A percentile compares a stretch with the other conserved stretches of the same genome.
These are phyloP conservation scores for Dalechampia spathulata DNA, from an alignment of 441 rosid genomes.

Conservation along the genomic window DNA sequence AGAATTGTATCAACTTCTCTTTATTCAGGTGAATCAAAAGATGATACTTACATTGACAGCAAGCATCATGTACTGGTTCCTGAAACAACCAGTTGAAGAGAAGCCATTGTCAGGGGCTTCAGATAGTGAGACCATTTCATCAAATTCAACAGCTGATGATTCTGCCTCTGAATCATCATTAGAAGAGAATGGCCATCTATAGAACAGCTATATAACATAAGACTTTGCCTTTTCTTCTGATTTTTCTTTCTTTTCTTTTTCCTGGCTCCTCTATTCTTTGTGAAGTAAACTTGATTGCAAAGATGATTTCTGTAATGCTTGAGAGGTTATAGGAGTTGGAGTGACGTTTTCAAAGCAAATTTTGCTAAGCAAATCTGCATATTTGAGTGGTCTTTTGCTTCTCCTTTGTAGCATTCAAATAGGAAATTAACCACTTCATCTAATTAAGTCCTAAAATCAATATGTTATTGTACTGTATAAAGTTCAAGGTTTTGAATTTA, in stretches of 20 bases:
- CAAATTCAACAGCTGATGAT: constrained; percentile 68
- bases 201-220: neutral
- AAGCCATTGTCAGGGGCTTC: constrained; percentile 43
- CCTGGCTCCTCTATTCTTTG: neutral
- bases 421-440: neutral
- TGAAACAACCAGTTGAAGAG: constrained; percentile 70
- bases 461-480: too few relatives aligned
- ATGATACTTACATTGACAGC: constrained; percentile 94
- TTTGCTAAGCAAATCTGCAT: constrained; percentile 24
- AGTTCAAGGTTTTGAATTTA: too few relatives aligned
- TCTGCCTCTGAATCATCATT: constrained; percentile 88
- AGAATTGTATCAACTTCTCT: too few relatives aligned
- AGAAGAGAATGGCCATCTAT: constrained; percentile 42
- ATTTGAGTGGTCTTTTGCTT: constrained; percentile 22
- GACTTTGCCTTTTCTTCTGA: neutral
- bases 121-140: constrained; percentile 53
- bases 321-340: constrained; percentile 16
- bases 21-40: constrained; percentile 98
- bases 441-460: too few relatives aligned
- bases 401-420: neutral
- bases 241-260: neutral
- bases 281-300: constrained; percentile 21
- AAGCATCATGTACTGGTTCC: constrained; percentile 88
- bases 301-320: constrained; percentile 10
- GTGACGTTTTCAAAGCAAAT: constrained; percentile 21